Conservation (phyloP, 1,284 basidiomycete species). For the Athelia sp. region DNA sequence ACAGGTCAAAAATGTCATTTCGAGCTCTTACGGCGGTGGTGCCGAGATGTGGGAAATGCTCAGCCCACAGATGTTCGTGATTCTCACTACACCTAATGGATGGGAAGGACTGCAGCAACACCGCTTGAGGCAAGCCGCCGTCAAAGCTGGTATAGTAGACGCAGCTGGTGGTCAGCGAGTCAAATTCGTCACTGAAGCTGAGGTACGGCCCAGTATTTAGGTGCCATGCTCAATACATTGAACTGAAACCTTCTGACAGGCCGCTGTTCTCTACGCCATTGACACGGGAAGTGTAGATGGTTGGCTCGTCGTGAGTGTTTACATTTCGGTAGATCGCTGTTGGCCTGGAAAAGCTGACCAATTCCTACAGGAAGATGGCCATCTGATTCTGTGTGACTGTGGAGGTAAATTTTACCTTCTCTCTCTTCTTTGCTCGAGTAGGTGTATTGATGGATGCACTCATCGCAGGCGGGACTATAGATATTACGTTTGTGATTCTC, state of each 20-base stretch:
- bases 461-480: conserved; percentile 7
- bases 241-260: conserved; percentile 1
- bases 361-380: conserved; percentile 1
- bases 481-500: conserved; percentile 6
- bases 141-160: conserved; percentile 14
- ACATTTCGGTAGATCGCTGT: neutral
- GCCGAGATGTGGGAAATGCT: conserved; percentile 12
- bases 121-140: conserved; percentile 17
- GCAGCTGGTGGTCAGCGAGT: conserved; percentile 5
- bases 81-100: conserved; percentile 21
- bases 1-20: conserved; percentile 9
- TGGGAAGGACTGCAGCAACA: conserved; percentile 20
- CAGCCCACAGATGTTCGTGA: conserved; percentile 12
- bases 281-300: conserved; percentile 5
- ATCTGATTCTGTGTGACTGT: conserved; percentile 8
- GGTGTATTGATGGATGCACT: neutral
- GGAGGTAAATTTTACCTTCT: conserved; percentile 4
- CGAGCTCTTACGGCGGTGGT: conserved; percentile 7
- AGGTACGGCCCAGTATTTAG: conserved; percentile 8
- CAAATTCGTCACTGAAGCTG: conserved; percentile 18
- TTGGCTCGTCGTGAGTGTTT: conserved; percentile 3
- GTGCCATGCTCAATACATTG: neutral
- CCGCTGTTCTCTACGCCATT: conserved; percentile 7
- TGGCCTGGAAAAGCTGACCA: neutral
- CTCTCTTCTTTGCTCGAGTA: neutral